These are phyloP conservation scores for Phytophthora pini DNA, from an alignment of 352 stramenopile genomes.

Conservation along the genomic window DNA sequence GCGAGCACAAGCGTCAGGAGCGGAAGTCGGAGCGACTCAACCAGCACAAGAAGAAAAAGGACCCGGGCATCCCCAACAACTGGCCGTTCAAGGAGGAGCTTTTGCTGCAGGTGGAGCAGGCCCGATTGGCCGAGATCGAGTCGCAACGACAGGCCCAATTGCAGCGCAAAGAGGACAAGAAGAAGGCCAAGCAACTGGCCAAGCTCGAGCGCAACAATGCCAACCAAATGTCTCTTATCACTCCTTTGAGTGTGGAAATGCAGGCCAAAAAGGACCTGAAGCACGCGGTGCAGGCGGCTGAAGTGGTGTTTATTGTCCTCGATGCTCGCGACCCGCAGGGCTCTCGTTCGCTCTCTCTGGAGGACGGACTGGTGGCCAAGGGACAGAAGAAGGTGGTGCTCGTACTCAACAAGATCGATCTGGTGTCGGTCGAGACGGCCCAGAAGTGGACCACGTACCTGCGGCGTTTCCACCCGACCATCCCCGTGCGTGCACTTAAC, in stretches of 20 bases:
- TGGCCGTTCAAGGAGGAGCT: slow-evolving; percentile 98
- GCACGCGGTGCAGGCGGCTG: slow-evolving; percentile 62
- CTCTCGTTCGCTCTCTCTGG: slow-evolving; percentile 92
- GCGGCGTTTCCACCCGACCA: slow-evolving; percentile 94
- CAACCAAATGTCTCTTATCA: slow-evolving; percentile 41
- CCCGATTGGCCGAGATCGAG: slow-evolving; percentile 77
- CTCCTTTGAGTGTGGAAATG: slow-evolving; percentile 75
- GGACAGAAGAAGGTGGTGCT: slow-evolving; percentile 97
- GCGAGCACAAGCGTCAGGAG: slow-evolving; percentile 95
- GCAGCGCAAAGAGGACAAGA: slow-evolving; percentile 72
- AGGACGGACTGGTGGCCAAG: slow-evolving; percentile 95
- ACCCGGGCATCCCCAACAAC: slow-evolving; percentile 98
- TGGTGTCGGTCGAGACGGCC: slow-evolving; percentile 90
- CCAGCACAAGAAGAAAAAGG: slow-evolving; percentile 95
- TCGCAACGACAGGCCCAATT: slow-evolving; percentile 64
- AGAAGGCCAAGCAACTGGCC: slow-evolving; percentile 59
- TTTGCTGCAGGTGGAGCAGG: slow-evolving; percentile 81
- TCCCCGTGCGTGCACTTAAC: slow-evolving; percentile 88
- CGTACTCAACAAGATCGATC: slow-evolving; percentile 99
- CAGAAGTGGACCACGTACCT: slow-evolving; percentile 97
- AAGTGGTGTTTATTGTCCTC: slow-evolving; percentile 90
- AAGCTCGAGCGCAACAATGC: slow-evolving; percentile 35
- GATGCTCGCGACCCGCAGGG: slow-evolving; percentile 98
- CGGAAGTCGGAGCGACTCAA: slow-evolving; percentile 92
- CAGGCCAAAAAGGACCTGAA: slow-evolving; percentile 85